Conservation (phyloP, 352 stramenopile genomes). For the Phytophthora sansomeana region DNA sequence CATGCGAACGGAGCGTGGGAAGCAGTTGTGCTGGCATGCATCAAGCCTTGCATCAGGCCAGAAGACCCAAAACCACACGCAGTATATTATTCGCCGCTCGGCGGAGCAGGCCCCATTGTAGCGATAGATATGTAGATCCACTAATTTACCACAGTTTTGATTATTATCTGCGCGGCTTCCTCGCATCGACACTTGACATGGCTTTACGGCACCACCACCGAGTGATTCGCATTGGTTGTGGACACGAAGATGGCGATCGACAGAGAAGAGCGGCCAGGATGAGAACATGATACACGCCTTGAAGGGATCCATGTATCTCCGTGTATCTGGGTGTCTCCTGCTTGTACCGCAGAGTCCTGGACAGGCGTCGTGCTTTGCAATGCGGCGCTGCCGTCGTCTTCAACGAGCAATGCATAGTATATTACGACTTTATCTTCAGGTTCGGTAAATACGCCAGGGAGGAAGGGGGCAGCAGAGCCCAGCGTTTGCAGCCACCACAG, state of each 20-base stretch:
- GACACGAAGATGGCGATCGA: constrained; percentile 15
- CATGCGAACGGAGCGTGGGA: constrained; percentile 26
- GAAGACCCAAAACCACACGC: constrained; percentile 7
- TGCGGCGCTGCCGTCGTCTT: neutral
- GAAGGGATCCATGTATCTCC: constrained; percentile 37
- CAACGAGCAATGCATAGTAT: constrained; percentile 31
- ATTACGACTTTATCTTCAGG: constrained; percentile 38
- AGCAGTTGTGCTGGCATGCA: constrained; percentile 8
- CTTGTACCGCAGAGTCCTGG: constrained; percentile 29
- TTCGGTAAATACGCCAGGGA: constrained; percentile 33
- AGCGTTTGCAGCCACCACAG: constrained; percentile 8
- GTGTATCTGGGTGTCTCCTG: constrained; percentile 34
- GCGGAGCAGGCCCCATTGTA: constrained; percentile 22
- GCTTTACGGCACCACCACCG: neutral
- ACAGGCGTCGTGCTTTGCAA: constrained; percentile 19
- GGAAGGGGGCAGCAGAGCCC: neutral
- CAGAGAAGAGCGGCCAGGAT: constrained; percentile 13
- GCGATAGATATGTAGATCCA: constrained; percentile 43
- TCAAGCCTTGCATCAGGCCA: constrained; percentile 30
- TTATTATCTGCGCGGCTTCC: constrained; percentile 23
- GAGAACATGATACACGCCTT: constrained; percentile 32
- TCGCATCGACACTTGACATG: constrained; percentile 18
- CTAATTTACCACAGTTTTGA: constrained; percentile 52
- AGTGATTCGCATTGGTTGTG: neutral
- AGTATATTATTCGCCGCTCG: constrained; percentile 39